Base-by-base conservation (phyloP, 2,329 filamentous ascomycete species). In the Samsoniella hepiali region DNA sequence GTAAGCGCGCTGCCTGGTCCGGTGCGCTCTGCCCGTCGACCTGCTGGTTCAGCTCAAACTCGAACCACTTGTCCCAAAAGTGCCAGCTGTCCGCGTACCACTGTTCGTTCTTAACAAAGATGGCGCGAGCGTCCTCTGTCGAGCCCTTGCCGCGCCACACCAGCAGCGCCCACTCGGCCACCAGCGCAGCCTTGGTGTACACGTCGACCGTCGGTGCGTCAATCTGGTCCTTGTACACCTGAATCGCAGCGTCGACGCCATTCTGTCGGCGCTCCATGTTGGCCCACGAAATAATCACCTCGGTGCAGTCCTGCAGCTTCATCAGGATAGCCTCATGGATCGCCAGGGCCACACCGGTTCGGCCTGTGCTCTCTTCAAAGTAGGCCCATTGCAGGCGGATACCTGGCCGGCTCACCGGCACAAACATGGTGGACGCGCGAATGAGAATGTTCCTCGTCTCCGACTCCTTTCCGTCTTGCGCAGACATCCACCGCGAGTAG, bases 401-500 rank as follows among this genome's bases (percentile, higher is more conserved):
- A 1, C 88, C 88, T 0, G 94, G 93, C 64, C 90, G 83, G 68
- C 92, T 91, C 70, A 98, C 89, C 3, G 94, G 93, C 1, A 96
- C 91, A 73, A 90, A 97, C 60, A 96, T 78, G 58, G 87, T 93
- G 68, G 90, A 88, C 10, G 94, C 95, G 63, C 93, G 88, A 73
- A 94, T 88, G 73, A 96, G 98, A 67, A 98, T 95, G 75, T 91
- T 93, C 63, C 95, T 89, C 6, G 94, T 89, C 72, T 97, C 93
- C 73, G 97, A 91, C 53, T 93, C 88, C 74, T 96, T 97, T 68
- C 83, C 87, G 1, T 86, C 78, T 72, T 96, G 91, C 0, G 87
- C 87, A 64, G 85, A 83, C 91, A 97, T 96, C 95, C 95, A 99
- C 47, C 94, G 84, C 17, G 90, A 91, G 76, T 97, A 99, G n/a